These are phyloP conservation scores for Emergomyces orientalis DNA, from an alignment of 2,329 filamentous ascomycete genomes.

Conservation along the genomic window DNA sequence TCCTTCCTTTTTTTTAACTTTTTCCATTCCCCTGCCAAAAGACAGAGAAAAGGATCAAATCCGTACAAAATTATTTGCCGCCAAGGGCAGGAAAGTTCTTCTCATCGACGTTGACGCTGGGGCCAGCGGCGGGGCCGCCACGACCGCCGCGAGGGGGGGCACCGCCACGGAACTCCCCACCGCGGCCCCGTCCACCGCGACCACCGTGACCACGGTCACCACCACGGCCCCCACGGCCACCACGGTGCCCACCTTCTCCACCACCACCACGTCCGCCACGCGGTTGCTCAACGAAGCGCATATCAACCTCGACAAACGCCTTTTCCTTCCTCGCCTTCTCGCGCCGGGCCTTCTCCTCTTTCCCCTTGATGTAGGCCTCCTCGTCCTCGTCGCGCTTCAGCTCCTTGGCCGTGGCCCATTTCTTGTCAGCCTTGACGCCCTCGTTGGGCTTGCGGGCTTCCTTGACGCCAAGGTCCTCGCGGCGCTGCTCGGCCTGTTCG, in stretches of 20 bases:
- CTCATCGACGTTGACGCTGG: slow-evolving; percentile 37
- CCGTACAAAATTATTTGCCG: neutral
- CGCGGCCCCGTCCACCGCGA: slow-evolving; percentile 34
- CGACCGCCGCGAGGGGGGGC: slow-evolving; percentile 26
- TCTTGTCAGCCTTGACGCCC: slow-evolving; percentile 77
- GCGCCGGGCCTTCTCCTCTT: slow-evolving; percentile 65
- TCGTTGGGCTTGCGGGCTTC: slow-evolving; percentile 87
- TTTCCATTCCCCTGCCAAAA: neutral
- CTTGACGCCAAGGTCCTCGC: slow-evolving; percentile 52
- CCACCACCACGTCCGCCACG: slow-evolving; percentile 23
- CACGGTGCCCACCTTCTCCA: slow-evolving; percentile 19
- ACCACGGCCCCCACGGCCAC: slow-evolving; percentile 24
- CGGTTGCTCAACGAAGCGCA: slow-evolving; percentile 65
- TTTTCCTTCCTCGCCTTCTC: slow-evolving; percentile 90
- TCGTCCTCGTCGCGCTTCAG: slow-evolving; percentile 49
- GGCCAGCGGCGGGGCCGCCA: slow-evolving; percentile 17
- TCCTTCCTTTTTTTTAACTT: too few relatives aligned
- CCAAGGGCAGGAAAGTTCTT: slow-evolving; percentile 40
- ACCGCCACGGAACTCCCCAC: slow-evolving; percentile 38
- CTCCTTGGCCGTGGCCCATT: slow-evolving; percentile 79
- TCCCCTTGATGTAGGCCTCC: slow-evolving; percentile 63
- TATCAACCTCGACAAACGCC: slow-evolving; percentile 79
- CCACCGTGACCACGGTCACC: slow-evolving; percentile 33
- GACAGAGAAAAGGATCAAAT: too few relatives aligned
- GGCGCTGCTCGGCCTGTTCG: slow-evolving; percentile 66